A percentile compares a stretch with the other conserved stretches of the same genome.
phyloP scores from a whole-genome alignment of 179 eudicot species.

The Spinacia oleracea region DNA sequence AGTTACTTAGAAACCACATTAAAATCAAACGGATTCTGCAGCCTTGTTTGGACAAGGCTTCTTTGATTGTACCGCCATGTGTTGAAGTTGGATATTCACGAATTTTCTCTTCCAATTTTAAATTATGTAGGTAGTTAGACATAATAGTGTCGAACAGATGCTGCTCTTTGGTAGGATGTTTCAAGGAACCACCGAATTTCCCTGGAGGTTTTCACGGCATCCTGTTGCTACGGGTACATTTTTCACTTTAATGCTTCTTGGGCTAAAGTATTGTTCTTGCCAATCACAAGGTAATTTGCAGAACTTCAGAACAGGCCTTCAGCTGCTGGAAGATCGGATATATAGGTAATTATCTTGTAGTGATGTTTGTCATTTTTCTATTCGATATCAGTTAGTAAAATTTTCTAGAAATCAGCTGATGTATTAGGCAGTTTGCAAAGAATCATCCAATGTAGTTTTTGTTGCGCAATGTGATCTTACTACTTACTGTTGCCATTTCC shows the following conservation, averaged over 20 bases:
- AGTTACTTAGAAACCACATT: not conserved
- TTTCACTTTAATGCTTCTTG: constrained; percentile 93
- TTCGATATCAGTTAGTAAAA: not conserved
- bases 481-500: not conserved
- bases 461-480: not conserved
- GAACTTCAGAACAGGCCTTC: constrained; percentile 80
- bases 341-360: constrained; percentile 53
- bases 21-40: not conserved
- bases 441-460: not conserved
- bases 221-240: constrained; percentile 97
- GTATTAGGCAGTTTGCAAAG: not conserved
- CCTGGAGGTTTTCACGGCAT: constrained; percentile 83
- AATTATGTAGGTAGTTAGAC: constrained; percentile 67
- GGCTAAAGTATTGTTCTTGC: constrained; percentile 88
- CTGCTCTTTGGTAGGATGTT: constrained; percentile 93
- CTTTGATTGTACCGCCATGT: not conserved
- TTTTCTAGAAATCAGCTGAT: not conserved
- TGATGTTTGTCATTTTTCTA: constrained; percentile 9
- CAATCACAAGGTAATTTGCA: constrained; percentile 83
- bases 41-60: not conserved
- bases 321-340: constrained; percentile 91
- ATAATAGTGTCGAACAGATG: constrained; percentile 87
- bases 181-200: constrained; percentile 86
- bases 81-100: constrained; percentile 16
- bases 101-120: constrained; percentile 14